Conservation (phyloP, 148 eudicot species). For the Simmondsia chinensis region DNA sequence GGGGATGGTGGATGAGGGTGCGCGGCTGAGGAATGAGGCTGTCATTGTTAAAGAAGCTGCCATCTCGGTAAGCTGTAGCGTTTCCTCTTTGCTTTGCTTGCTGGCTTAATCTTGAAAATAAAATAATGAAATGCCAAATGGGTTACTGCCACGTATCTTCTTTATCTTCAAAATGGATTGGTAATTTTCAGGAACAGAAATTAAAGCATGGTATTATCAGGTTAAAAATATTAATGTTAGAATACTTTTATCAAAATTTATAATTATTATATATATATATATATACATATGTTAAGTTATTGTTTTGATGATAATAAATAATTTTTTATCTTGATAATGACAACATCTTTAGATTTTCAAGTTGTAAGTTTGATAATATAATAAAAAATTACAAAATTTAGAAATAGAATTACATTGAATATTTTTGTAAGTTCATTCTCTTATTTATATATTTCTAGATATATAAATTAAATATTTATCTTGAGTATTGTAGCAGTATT, state of each 20-base stretch:
- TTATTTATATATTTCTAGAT: no score
- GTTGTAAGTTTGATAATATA: no score
- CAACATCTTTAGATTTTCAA: no score
- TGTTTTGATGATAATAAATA: no score
- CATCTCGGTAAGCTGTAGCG: neutral
- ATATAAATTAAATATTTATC: no score
- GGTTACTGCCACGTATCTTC: constrained; percentile 30
- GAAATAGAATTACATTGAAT: no score
- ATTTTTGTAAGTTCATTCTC: no score
- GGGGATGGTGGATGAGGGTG: constrained; percentile 14
- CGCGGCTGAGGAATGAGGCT: constrained; percentile 36
- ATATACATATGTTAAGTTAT: no score
- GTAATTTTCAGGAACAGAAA: constrained; percentile 7
- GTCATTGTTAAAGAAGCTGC: constrained; percentile 62
- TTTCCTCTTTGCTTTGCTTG: neutral
- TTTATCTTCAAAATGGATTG: constrained; percentile 5
- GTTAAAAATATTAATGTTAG: neutral
- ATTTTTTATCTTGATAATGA: no score
- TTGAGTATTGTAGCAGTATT: neutral
- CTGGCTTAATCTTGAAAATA: constrained; percentile 7
- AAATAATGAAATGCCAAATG: constrained; percentile 25
- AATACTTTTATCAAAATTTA: no score
- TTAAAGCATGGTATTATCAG: neutral
- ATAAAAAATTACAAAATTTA: no score
- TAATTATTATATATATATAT: no score